Evolutionary conservation across 345 rosid genomes (phyloP).

Genomic region (Corchorus capsularis): DNA sequence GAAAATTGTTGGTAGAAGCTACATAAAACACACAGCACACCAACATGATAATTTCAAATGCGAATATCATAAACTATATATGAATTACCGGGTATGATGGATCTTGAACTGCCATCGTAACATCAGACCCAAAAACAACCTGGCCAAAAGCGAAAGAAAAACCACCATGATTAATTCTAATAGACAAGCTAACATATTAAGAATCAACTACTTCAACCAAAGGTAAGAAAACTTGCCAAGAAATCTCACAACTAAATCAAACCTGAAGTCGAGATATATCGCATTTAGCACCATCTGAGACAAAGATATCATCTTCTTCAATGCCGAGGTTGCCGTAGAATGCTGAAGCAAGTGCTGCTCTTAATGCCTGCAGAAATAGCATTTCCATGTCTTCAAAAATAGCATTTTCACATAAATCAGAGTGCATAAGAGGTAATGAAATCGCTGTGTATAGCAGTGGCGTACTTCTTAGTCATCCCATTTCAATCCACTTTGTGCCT

Average conservation of each 20-base stretch:
- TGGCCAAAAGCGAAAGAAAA: constrained; percentile 33
- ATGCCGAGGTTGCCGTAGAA: constrained; percentile 79
- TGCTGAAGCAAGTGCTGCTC: constrained; percentile 76
- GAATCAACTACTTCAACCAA: neutral
- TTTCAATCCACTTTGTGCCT: constrained; percentile 5
- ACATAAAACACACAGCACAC: neutral
- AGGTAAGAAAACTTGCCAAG: neutral
- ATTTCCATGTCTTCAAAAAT: constrained; percentile 12
- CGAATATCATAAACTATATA: neutral
- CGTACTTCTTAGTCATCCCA: neutral
- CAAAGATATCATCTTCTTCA: constrained; percentile 83
- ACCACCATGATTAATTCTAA: constrained; percentile 3
- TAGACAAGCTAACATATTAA: neutral
- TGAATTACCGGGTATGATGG: constrained; percentile 93
- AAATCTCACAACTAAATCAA: constrained; percentile 15
- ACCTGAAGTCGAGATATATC: constrained; percentile 99
- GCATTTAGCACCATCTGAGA: constrained; percentile 98
- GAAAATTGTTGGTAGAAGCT: neutral
- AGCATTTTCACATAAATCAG: neutral
- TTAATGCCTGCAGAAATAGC: constrained; percentile 60
- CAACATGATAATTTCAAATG: neutral
- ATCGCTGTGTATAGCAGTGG: neutral
- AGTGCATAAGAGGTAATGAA: neutral
- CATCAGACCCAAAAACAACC: constrained; percentile 83
- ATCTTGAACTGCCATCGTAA: constrained; percentile 91